Evolutionary conservation across 164 flowering plant genomes (phyloP).

Genomic region (Kingdonia uniflora): DNA sequence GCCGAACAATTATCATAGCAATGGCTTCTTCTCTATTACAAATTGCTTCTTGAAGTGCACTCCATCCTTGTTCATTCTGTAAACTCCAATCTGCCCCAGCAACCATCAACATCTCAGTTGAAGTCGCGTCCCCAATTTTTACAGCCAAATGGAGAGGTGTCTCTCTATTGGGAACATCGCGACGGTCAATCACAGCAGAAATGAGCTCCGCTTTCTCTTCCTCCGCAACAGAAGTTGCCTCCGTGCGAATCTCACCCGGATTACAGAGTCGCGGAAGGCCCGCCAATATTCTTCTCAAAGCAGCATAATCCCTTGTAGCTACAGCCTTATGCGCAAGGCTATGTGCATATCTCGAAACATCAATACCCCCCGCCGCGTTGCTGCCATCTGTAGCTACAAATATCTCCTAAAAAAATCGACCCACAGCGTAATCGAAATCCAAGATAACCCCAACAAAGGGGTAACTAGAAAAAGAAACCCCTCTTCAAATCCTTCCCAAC

Average conservation of each 20-base stretch:
- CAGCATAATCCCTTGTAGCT: conserved; percentile 12
- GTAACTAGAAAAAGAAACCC: neutral
- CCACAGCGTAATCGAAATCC: conserved; percentile 1
- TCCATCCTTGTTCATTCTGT: conserved; percentile 21
- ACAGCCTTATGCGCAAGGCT: conserved; percentile 17
- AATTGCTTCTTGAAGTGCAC: conserved; percentile 21
- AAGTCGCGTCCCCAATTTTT: conserved; percentile 11
- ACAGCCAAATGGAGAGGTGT: conserved; percentile 23
- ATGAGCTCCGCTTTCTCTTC: conserved; percentile 16
- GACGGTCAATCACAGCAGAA: conserved; percentile 12
- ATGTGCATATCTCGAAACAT: conserved; percentile 11
- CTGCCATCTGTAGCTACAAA: neutral
- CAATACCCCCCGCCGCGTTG: conserved; percentile 13
- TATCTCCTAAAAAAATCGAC: neutral
- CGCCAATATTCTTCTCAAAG: conserved; percentile 8
- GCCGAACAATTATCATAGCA: conserved; percentile 19
- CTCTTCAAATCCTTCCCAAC: neutral
- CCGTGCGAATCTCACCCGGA: conserved; percentile 13
- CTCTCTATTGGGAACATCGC: conserved; percentile 20
- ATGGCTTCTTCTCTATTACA: conserved; percentile 18
- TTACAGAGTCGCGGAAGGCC: conserved; percentile 12
- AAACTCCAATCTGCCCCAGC: conserved; percentile 21
- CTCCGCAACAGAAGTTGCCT: conserved; percentile 13
- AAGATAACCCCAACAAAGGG: conserved; percentile 3
- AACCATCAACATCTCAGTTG: conserved; percentile 20